A percentile compares a stretch with the other conserved stretches of the same genome.
Conservation (phyloP, 345 rosid species). For the Bruguiera parviflora region DNA sequence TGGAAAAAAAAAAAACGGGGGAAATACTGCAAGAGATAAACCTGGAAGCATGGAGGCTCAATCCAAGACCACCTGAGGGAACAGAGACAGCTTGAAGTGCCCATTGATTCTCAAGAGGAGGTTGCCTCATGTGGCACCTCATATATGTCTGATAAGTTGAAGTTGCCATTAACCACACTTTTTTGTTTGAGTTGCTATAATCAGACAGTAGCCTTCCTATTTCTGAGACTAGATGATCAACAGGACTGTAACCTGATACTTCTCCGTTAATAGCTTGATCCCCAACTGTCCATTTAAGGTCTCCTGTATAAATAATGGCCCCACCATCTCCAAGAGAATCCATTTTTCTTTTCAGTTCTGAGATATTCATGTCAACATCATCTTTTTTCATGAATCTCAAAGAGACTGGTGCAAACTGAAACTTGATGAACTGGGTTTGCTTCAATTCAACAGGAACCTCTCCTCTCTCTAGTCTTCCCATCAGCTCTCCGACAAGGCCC, state of each 20-base stretch:
- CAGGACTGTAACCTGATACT: conserved; percentile 40
- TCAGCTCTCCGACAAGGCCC: conserved; percentile 53
- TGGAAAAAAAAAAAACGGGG: background rate
- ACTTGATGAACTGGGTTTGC: conserved; percentile 53
- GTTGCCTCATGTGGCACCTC: conserved; percentile 79
- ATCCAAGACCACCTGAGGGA: conserved; percentile 74
- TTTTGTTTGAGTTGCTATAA: conserved; percentile 32
- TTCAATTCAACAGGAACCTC: conserved; percentile 71
- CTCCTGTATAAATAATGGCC: conserved; percentile 73
- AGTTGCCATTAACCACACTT: conserved; percentile 70
- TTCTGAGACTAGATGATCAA: conserved; percentile 62
- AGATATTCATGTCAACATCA: conserved; percentile 53
- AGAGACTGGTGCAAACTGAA: conserved; percentile 60
- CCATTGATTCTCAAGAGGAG: conserved; percentile 82
- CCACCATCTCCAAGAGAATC: conserved; percentile 51
- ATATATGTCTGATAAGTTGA: conserved; percentile 77
- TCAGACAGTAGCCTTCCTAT: conserved; percentile 53
- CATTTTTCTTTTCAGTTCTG: conserved; percentile 56
- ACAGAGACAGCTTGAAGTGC: conserved; percentile 73
- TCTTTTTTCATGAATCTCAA: conserved; percentile 64
- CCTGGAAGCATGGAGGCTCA: conserved; percentile 80
- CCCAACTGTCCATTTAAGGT: conserved; percentile 66
- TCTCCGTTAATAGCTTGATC: conserved; percentile 20
- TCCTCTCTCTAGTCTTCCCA: conserved; percentile 58
- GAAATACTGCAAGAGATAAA: conserved; percentile 11